Evolutionary conservation across 257 asterid species (phyloP), one percentile per base, ranked within the genome.

Genomic region (Solanum paucissectum): DNA sequence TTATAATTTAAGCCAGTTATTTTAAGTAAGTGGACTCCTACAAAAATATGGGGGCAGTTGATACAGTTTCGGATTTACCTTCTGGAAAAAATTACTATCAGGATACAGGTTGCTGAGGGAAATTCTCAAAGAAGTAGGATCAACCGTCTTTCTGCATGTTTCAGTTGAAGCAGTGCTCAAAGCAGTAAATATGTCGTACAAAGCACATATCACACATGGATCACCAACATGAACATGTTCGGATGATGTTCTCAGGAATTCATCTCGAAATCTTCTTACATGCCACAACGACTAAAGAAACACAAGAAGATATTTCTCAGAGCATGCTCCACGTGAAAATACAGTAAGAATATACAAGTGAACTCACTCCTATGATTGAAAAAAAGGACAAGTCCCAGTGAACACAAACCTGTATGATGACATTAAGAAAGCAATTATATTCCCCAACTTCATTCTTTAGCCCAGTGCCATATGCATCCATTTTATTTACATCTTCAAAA

Each of bases 341-440:
- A 49, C 74, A 90, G 79, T 36, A 60, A 76, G 83, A 86, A 88
- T 68, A 86, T 62, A 49, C 46, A 58, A 84, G 86, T 8, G 32
- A 32, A 62, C 73, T 74, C 34, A 68, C 82, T 46, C 55, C 52
- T 32, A 34, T n/a, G 42, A 34, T 86, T 84, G 42, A 33, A 87
- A 42, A 27, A 73, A 87, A 85, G 83, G 7, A 49, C 44, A 77
- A 40, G 20, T 38, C 69, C 52, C 83, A 88, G 82, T 36, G 49
- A 81, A 77, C 73, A 90, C 93, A 81, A 89, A 97, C 99, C 99
- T 97, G 99, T 90, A 97, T 97, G 88, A 97, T 96, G 92, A 97
- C 99, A 93, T 97, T 97, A 62, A 97, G 95, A 92, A 97, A 97
- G 91, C 99, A 97, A 91, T 97, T 97, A 89, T 97, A 95, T 94